Evolutionary conservation across 208 protist genomes (phyloP).

Genomic region (Trypanosomatidae sp.): DNA sequence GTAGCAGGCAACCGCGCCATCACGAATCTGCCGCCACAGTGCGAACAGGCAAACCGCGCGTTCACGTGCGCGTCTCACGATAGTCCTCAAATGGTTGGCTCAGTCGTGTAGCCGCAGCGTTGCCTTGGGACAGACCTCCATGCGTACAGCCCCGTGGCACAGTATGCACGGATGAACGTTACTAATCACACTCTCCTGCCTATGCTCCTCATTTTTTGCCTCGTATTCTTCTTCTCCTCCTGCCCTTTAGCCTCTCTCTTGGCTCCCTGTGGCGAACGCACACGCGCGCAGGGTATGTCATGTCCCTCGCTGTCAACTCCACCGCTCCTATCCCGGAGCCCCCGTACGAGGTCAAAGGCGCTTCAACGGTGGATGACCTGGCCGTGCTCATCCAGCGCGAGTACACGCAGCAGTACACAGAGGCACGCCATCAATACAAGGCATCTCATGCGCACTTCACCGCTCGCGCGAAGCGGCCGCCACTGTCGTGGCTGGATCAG

Average conservation of each 20-base stretch:
- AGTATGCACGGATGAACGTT: not conserved
- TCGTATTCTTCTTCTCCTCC: not conserved
- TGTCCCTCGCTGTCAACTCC: conserved; percentile 2
- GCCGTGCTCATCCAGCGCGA: conserved; percentile 8
- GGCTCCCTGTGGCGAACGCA: not conserved
- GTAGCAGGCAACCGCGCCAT: not conserved
- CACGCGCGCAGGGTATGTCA: not conserved
- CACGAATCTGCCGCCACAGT: not conserved
- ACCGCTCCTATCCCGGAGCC: not conserved
- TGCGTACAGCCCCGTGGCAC: not conserved
- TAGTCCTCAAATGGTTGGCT: not conserved
- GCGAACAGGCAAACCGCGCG: not conserved
- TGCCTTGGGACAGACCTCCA: not conserved
- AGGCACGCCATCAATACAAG: conserved; percentile 26
- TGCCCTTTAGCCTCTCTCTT: not conserved
- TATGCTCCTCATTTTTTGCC: not conserved
- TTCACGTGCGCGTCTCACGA: not conserved
- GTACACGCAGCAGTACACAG: conserved; percentile 19
- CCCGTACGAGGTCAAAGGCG: not conserved
- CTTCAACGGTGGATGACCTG: not conserved
- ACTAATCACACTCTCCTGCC: not conserved
- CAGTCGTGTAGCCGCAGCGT: not conserved
- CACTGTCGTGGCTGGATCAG: conserved; percentile 11
- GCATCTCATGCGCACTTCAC: conserved; percentile 31
- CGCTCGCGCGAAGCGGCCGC: conserved; percentile 8